A percentile compares a stretch with the other conserved stretches of the same genome.
Conservation (phyloP, 179 eudicot species). For the Beta lomatogona region DNA sequence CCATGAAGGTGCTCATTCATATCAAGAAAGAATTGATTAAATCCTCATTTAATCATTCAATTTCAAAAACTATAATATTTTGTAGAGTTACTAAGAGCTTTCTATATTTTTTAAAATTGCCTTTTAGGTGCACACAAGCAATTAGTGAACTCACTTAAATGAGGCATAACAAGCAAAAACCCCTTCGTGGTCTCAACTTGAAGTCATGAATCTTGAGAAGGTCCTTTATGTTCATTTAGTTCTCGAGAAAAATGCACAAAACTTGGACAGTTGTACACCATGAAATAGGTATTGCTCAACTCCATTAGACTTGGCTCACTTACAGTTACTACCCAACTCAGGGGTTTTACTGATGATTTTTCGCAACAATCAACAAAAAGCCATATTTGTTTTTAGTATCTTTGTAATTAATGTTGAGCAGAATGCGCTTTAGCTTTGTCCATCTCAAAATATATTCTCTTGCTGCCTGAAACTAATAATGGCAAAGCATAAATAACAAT, state of each 20-base stretch:
- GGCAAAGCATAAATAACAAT: neutral
- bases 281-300: neutral
- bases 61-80: neutral
- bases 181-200: neutral
- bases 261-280: neutral
- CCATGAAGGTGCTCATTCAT: neutral
- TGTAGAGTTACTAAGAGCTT: neutral
- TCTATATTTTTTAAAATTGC: neutral
- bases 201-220: neutral
- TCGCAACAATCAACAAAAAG: neutral
- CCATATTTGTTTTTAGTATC: neutral
- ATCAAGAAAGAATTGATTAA: neutral
- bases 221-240: neutral
- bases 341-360: neutral
- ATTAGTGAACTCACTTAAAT: neutral
- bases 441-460: neutral
- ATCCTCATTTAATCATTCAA: neutral
- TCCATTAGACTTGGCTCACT: neutral
- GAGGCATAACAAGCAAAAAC: neutral
- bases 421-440: neutral
- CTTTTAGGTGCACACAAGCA: neutral
- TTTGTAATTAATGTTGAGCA: neutral
- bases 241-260: neutral
- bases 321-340: neutral
- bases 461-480: neutral